These are phyloP conservation scores for Gardenia jasminoides DNA, from an alignment of 257 asterid genomes.

Conservation along the genomic window DNA sequence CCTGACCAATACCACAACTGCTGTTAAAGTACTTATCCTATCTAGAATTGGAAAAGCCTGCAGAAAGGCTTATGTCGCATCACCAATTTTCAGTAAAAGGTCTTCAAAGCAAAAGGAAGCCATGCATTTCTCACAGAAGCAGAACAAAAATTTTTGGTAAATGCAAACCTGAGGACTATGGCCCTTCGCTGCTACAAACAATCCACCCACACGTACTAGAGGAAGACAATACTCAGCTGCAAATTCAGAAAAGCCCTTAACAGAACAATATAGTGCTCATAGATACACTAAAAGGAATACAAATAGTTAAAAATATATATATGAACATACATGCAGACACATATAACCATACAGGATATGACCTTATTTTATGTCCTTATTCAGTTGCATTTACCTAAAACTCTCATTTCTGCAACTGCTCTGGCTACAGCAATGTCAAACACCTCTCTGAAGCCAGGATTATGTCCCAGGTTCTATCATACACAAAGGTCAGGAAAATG, in stretches of 20 bases:
- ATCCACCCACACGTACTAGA: constrained; percentile 86
- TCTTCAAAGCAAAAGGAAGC: not conserved
- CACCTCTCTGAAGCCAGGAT: constrained; percentile 62
- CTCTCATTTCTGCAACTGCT: constrained; percentile 98
- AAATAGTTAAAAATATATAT: not conserved
- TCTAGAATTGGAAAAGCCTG: not conserved
- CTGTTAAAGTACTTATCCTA: not conserved
- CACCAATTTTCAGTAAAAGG: not conserved
- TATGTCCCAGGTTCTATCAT: constrained; percentile 72
- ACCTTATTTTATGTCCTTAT: not conserved
- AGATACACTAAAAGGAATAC: not conserved
- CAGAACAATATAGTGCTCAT: constrained; percentile 5
- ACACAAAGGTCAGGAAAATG: constrained; percentile 27
- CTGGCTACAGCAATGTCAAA: constrained; percentile 89
- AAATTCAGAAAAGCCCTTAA: constrained; percentile 23
- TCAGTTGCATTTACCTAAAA: constrained; percentile 49
- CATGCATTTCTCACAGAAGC: not conserved
- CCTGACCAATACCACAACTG: not conserved
- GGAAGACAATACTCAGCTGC: constrained; percentile 95
- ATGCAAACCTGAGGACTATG: constrained; percentile 75
- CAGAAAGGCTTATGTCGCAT: not conserved
- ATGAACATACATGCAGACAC: not conserved
- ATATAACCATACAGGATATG: not conserved
- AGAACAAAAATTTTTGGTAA: not conserved
- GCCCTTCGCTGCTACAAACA: constrained; percentile 93